Conservation (phyloP, 2,329 filamentous ascomycete genomes). For the Seiridium cupressi region DNA sequence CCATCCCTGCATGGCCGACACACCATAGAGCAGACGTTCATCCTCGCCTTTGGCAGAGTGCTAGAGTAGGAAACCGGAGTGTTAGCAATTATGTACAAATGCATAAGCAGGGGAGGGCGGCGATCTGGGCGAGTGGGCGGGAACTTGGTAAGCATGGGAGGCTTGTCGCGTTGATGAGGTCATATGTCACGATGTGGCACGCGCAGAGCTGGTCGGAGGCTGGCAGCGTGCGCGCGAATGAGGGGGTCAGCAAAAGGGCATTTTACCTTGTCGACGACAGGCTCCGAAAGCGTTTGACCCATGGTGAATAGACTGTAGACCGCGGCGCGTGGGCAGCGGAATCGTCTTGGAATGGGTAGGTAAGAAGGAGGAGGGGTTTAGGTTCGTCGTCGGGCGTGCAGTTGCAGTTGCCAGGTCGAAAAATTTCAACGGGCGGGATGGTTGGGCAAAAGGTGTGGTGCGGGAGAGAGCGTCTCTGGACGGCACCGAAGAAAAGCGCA, state of each 20-base stretch:
- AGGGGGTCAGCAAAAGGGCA: neutral
- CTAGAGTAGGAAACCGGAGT: slow-evolving; percentile 42
- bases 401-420: slow-evolving; percentile 5
- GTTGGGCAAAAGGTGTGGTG: neutral
- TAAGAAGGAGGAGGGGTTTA: slow-evolving; percentile 17
- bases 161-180: slow-evolving; percentile 12
- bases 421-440: neutral
- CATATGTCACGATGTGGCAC: slow-evolving; percentile 15
- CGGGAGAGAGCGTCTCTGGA: neutral
- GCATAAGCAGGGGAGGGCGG: neutral
- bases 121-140: neutral
- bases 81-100: slow-evolving; percentile 14
- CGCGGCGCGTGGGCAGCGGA: slow-evolving; percentile 18
- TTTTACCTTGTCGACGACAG: slow-evolving; percentile 95
- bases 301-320: slow-evolving; percentile 52
- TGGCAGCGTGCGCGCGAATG: slow-evolving; percentile 5
- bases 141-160: neutral
- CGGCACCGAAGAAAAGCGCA: neutral
- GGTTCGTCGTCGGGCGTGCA: slow-evolving; percentile 13
- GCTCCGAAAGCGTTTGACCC: slow-evolving; percentile 99
- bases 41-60: slow-evolving; percentile 86
- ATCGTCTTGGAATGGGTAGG: slow-evolving; percentile 21
- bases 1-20: slow-evolving; percentile 99
- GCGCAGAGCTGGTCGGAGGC: slow-evolving; percentile 8
- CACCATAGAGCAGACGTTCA: slow-evolving; percentile 88